Evolutionary conservation across 2,329 filamentous ascomycete species (phyloP).

Genomic region (Lecanicillium sp.): DNA sequence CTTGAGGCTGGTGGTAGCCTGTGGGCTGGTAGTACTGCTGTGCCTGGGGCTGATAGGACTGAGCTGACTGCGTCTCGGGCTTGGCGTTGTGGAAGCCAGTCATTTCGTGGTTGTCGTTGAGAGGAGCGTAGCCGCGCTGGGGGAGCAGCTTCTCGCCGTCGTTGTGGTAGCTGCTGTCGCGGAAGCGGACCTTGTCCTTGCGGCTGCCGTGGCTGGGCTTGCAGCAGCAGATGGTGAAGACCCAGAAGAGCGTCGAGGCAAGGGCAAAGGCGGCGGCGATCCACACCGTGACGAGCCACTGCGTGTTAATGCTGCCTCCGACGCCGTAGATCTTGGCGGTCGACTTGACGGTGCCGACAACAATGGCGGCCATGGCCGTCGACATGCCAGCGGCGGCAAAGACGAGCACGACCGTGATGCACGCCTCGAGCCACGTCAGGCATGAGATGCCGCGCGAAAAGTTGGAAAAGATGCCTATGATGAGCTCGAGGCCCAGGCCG

Average conservation of each 20-base stretch:
- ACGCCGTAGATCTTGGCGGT: conserved; percentile 67
- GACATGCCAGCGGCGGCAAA: conserved; percentile 63
- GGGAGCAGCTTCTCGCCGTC: conserved; percentile 46
- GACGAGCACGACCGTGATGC: conserved; percentile 46
- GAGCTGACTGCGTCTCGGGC: too few species aligned
- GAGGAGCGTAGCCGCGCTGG: conserved; percentile 28
- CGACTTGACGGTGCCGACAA: conserved; percentile 59
- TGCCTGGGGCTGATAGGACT: too few species aligned
- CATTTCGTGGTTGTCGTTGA: conserved; percentile 27
- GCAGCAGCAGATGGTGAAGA: conserved; percentile 87
- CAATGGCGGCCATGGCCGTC: conserved; percentile 63
- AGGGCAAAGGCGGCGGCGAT: conserved; percentile 71
- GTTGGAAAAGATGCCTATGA: conserved; percentile 74
- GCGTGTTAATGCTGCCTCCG: conserved; percentile 54
- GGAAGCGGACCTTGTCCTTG: conserved; percentile 22
- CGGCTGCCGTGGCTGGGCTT: conserved; percentile 38
- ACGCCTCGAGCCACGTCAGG: conserved; percentile 69
- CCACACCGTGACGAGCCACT: conserved; percentile 70
- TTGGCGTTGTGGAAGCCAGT: conserved; percentile 31
- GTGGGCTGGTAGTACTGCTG: conserved; percentile 20
- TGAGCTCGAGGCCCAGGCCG: conserved; percentile 61
- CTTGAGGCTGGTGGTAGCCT: conserved; percentile 2
- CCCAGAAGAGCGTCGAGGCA: conserved; percentile 78
- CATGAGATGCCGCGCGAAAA: conserved; percentile 78
- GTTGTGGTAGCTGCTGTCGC: conserved; percentile 17